phyloP scores from a whole-genome alignment of 1,139 yeast genomes.

The Pichia sp. region DNA sequence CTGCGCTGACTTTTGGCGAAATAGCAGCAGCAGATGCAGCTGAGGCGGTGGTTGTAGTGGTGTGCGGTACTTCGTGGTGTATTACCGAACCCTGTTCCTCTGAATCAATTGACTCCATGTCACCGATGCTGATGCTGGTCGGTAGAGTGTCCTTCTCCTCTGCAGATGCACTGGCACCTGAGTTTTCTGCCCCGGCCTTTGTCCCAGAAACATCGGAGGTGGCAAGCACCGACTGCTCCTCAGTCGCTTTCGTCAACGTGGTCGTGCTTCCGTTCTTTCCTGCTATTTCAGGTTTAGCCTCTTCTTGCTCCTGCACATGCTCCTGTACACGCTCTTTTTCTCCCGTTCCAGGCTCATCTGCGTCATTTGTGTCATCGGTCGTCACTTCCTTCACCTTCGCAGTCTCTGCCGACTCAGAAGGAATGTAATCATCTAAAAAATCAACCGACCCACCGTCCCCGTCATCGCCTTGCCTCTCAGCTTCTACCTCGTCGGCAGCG shows the following conservation, averaged over 20 bases:
- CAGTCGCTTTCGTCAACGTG: not conserved
- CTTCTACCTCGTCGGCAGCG: not conserved
- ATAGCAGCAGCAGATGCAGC: not conserved
- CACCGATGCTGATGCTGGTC: conserved; percentile 5
- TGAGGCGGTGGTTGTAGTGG: not conserved
- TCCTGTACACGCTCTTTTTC: not conserved
- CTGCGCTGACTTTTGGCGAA: not conserved
- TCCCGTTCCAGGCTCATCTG: not conserved
- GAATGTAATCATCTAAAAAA: conserved; percentile 1
- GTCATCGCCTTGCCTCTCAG: not conserved
- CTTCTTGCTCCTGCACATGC: not conserved
- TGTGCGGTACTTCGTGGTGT: not conserved
- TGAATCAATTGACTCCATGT: conserved; percentile 17
- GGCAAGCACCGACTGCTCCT: not conserved
- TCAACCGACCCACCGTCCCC: not conserved
- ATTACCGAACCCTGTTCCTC: conserved; percentile 6
- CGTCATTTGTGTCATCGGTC: not conserved
- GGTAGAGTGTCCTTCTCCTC: not conserved
- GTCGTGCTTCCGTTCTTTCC: not conserved
- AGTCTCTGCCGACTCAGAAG: conserved; percentile 1
- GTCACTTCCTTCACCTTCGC: not conserved
- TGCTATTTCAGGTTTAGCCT: not conserved
- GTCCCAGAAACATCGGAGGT: no score
- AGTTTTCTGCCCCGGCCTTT: not conserved
- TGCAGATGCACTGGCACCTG: not conserved